Percentiles rank a stretch among this genome's conserved stretches.
These are phyloP conservation scores for Limonium bicolor DNA, from an alignment of 148 eudicot species.

Conservation along the genomic window DNA sequence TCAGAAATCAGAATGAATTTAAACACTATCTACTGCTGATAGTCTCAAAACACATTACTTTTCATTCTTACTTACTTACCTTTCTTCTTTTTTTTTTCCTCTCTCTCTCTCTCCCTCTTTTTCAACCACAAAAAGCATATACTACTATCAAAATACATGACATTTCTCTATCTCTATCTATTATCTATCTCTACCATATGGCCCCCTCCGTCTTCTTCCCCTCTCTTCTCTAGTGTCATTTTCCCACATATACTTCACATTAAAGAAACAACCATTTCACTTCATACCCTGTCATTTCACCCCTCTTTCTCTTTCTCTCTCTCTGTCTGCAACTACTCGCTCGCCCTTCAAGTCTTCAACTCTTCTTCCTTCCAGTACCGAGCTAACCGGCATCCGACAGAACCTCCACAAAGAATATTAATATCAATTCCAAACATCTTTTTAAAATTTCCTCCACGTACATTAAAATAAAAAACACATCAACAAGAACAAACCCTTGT, in stretches of 20 bases:
- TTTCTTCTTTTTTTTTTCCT: slow-evolving; percentile 21
- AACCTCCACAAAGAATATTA: too few species aligned
- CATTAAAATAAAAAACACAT: too few species aligned
- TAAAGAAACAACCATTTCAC: slow-evolving; percentile 50
- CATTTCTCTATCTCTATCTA: background rate
- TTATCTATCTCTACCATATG: background rate
- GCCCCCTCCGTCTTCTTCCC: background rate
- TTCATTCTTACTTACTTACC: slow-evolving; percentile 28
- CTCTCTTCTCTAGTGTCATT: slow-evolving; percentile 47
- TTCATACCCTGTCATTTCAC: slow-evolving; percentile 29
- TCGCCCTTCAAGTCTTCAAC: slow-evolving; percentile 12
- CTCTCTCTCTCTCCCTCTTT: too few species aligned
- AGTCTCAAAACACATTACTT: too few species aligned
- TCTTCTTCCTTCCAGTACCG: background rate
- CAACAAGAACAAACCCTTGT: too few species aligned
- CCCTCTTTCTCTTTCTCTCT: too few species aligned
- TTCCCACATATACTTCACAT: slow-evolving; percentile 90
- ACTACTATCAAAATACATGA: too few species aligned
- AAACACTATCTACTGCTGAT: too few species aligned
- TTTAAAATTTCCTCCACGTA: too few species aligned
- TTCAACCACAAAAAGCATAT: too few species aligned
- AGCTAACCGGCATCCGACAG: background rate
- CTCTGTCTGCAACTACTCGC: slow-evolving; percentile 26
- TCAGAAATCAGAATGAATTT: too few species aligned
- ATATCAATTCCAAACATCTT: too few species aligned